Conservation (phyloP, 768 basidiomycete genomes). For the Termitomyces sp. region DNA sequence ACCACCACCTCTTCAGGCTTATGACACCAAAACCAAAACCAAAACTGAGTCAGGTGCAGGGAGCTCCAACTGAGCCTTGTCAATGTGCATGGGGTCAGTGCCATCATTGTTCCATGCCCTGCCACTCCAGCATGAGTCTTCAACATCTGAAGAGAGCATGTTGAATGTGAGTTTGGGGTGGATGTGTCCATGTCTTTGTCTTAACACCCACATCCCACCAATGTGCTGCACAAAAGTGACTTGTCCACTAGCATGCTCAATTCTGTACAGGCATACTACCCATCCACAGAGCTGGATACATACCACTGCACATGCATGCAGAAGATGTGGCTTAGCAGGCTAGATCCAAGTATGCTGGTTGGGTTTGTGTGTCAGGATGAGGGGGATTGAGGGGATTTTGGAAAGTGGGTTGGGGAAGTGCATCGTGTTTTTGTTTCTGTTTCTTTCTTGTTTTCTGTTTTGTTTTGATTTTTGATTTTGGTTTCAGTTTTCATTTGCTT, state of each 20-base stretch:
- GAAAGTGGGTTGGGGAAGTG: conserved; percentile 69
- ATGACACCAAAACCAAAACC: too few relatives aligned
- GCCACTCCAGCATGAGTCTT: conserved; percentile 59
- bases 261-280: conserved; percentile 59
- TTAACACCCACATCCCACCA: conserved; percentile 13
- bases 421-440: conserved; percentile 20
- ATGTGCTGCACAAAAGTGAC: conserved; percentile 20
- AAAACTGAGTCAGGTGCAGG: conserved; percentile 10
- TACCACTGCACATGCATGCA: conserved; percentile 95
- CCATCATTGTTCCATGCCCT: conserved; percentile 56
- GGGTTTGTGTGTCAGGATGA: conserved; percentile 87
- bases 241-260: conserved; percentile 27
- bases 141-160: conserved; percentile 20
- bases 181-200: too few relatives aligned
- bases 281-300: conserved; percentile 68
- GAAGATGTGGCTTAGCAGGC: conserved; percentile 87
- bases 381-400: conserved; percentile 82
- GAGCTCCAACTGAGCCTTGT: conserved; percentile 25
- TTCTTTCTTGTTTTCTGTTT: too few relatives aligned
- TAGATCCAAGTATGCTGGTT: conserved; percentile 97
- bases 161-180: conserved; percentile 6
- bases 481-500: too few relatives aligned
- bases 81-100: conserved; percentile 46
- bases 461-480: too few relatives aligned
- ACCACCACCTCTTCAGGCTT: too few relatives aligned